Evolutionary conservation across 2,329 filamentous ascomycete genomes (phyloP).

Genomic region (Scytalidium sp.): DNA sequence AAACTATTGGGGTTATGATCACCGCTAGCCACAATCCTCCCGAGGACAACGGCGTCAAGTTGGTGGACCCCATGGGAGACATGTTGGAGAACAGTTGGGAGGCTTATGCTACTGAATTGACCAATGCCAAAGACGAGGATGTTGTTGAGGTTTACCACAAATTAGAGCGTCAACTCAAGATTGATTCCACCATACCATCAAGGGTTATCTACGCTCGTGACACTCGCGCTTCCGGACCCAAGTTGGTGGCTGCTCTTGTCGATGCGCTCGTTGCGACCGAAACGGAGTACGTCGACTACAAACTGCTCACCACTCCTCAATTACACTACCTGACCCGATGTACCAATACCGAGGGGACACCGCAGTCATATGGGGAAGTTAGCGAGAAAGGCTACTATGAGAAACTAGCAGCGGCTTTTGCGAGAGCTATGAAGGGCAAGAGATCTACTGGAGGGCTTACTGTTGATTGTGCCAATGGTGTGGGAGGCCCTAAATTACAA

Average conservation of each 20-base stretch:
- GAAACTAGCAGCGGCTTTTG: slow-evolving; percentile 84
- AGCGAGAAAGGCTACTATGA: slow-evolving; percentile 93
- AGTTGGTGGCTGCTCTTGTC: slow-evolving; percentile 73
- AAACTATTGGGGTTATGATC: slow-evolving; percentile 95
- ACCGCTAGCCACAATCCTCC: slow-evolving; percentile 92
- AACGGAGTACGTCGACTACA: slow-evolving; percentile 77
- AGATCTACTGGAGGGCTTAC: slow-evolving; percentile 72
- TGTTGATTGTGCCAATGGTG: slow-evolving; percentile 95
- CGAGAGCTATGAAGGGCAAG: slow-evolving; percentile 73
- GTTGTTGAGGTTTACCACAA: slow-evolving; percentile 74
- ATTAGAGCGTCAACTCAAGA: slow-evolving; percentile 71
- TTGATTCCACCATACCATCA: slow-evolving; percentile 67
- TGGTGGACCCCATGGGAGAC: slow-evolving; percentile 96
- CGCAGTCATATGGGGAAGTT: slow-evolving; percentile 81
- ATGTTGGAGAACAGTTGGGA: slow-evolving; percentile 99
- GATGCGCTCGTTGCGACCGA: slow-evolving; percentile 76
- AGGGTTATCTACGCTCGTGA: slow-evolving; percentile 89
- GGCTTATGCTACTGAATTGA: slow-evolving; percentile 78
- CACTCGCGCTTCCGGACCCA: slow-evolving; percentile 87
- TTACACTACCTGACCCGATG: slow-evolving; percentile 95
- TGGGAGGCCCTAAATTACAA: slow-evolving; percentile 85
- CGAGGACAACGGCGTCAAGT: slow-evolving; percentile 87
- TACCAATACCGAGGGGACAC: slow-evolving; percentile 86
- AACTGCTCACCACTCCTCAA: slow-evolving; percentile 94
- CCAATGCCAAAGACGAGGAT: slow-evolving; percentile 77